Evolutionary conservation across 352 stramenopile species (phyloP).

Genomic region (Phytophthora megakarya): DNA sequence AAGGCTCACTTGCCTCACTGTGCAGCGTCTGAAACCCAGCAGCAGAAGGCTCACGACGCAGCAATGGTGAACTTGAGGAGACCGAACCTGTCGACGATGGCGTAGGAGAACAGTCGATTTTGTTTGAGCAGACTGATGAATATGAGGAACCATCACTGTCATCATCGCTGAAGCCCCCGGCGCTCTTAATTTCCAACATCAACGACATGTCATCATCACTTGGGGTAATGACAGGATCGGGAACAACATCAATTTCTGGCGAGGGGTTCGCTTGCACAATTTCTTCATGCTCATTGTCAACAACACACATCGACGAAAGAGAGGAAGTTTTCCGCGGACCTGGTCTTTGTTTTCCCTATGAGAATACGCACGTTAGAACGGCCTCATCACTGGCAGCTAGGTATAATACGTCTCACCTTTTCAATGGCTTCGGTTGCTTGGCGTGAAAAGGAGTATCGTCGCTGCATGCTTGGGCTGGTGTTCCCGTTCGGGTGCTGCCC

Average conservation of each 20-base stretch:
- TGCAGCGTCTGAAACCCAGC: constrained; percentile 20
- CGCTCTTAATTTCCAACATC: constrained; percentile 22
- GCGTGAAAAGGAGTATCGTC: constrained; percentile 38
- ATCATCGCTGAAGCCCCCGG: constrained; percentile 29
- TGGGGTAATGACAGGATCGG: neutral
- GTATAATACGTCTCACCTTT: constrained; percentile 19
- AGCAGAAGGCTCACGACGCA: constrained; percentile 12
- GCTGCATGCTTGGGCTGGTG: constrained; percentile 24
- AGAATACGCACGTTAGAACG: constrained; percentile 8
- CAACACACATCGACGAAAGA: constrained; percentile 31
- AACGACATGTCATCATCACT: constrained; percentile 18
- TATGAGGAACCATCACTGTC: constrained; percentile 33
- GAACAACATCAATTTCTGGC: neutral
- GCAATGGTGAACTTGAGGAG: constrained; percentile 26
- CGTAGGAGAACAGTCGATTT: constrained; percentile 24
- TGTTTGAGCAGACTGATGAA: constrained; percentile 26
- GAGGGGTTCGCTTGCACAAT: neutral
- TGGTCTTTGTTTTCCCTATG: constrained; percentile 10
- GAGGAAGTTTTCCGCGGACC: constrained; percentile 34
- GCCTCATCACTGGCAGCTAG: neutral
- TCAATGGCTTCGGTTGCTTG: constrained; percentile 31
- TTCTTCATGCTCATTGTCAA: constrained; percentile 6
- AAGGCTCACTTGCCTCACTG: constrained; percentile 17
- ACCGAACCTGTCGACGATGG: constrained; percentile 23
- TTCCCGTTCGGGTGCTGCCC: constrained; percentile 25